Conservation (phyloP, 305 asterid species). For the Solanum hybrid region DNA sequence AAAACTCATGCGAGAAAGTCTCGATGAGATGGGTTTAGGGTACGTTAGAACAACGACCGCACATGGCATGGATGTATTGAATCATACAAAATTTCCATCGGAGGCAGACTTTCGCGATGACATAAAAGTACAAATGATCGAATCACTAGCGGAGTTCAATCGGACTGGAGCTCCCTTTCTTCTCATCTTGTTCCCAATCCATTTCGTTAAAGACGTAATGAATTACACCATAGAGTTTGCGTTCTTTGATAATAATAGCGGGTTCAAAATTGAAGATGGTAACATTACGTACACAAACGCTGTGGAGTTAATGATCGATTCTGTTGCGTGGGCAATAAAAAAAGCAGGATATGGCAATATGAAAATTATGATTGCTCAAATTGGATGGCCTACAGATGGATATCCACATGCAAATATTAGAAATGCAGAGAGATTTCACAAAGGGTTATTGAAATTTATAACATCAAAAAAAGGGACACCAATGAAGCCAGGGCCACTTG, state of each 20-base stretch:
- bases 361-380: constrained; percentile 13
- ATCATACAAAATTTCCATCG: constrained; percentile 19
- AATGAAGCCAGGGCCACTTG: constrained; percentile 29
- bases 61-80: not conserved
- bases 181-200: constrained; percentile 6
- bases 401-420: constrained; percentile 8
- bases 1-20: not conserved
- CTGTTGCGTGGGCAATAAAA: constrained; percentile 24
- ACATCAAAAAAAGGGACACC: constrained; percentile 38
- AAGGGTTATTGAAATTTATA: constrained; percentile 20
- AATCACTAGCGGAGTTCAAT: not conserved
- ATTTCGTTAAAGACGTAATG: not conserved
- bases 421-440: constrained; percentile 28
- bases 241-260: constrained; percentile 15
- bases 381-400: constrained; percentile 65
- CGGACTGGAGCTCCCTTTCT: constrained; percentile 17
- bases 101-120: constrained; percentile 31
- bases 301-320: constrained; percentile 28
- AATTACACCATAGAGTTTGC: constrained; percentile 12
- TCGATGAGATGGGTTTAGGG: constrained; percentile 1
- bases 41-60: constrained; percentile 1
- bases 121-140: constrained; percentile 10
- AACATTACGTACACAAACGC: constrained; percentile 23
- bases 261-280: constrained; percentile 4
- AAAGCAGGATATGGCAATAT: constrained; percentile 20